A percentile compares a stretch with the other conserved stretches of the same genome.
phyloP scores from a whole-genome alignment of 805 yeast genomes.

The Naumovozyma baii region DNA sequence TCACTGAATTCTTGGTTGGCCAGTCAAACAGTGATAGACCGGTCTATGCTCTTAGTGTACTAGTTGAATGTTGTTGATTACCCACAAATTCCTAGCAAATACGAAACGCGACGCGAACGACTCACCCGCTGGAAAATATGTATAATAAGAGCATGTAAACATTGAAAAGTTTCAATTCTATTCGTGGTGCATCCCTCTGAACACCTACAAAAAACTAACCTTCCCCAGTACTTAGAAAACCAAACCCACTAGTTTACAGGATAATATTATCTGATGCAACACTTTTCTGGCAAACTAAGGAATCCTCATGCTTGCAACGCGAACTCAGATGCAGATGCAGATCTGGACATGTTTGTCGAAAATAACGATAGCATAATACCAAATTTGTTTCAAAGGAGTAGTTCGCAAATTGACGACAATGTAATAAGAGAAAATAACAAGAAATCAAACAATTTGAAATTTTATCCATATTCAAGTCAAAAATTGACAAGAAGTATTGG shows the following conservation, averaged over 20 bases:
- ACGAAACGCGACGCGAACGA: not conserved
- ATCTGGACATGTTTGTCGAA: constrained; percentile 1
- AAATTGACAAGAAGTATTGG: constrained; percentile 44
- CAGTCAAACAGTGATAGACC: no score
- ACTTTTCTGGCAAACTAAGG: not conserved
- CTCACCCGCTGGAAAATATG: not conserved
- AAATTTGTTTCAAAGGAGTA: not conserved
- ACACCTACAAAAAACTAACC: no score
- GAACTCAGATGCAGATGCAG: not conserved
- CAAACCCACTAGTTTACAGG: no score
- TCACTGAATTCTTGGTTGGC: no score
- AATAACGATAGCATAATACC: constrained; percentile 1
- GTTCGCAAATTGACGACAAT: not conserved
- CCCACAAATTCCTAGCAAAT: no score
- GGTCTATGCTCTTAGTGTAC: no score
- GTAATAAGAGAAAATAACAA: not conserved
- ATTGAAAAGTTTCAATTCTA: not conserved
- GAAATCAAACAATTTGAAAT: constrained; percentile 18
- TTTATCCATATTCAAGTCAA: constrained; percentile 24
- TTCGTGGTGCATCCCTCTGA: no score
- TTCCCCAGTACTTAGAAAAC: no score
- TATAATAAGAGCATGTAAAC: not conserved
- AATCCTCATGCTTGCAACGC: not conserved
- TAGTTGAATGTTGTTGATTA: no score
- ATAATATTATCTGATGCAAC: no score